Base-by-base conservation (phyloP, 1,284 basidiomycete genomes). In the Moniliophthora roreri region DNA sequence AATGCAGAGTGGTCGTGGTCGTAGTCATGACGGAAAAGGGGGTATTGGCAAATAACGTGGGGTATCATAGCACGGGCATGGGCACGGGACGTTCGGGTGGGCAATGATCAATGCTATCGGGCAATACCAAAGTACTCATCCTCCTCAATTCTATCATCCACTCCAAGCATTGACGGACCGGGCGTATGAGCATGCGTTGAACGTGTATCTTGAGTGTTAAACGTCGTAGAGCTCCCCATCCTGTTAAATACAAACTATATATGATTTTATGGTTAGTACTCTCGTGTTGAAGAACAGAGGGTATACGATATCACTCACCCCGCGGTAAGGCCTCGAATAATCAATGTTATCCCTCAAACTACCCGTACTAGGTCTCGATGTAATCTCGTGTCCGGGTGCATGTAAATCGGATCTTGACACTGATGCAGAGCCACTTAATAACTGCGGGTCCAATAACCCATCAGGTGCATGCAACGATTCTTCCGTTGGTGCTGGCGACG, bases 251-350 rank as follows among this genome's bases (percentile, higher is more conserved):
- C 48, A 28, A 50, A 39, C 48, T 50, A n/a, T 11, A 38, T n/a
- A 34, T 21, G 20, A 16, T 5, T n/a, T 23, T 6, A 16, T 20
- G 9, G 20, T 37, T 15, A 44, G 15, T 23, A 20, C 15, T 44
- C 24, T 41, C 20, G 41, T 24, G 24, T 20, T 24, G 9, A 13
- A 44, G 18, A 13, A 16, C 7, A 20, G 16, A 40, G 38, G 15
- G 18, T 18, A 13, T 7, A 5, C 7, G 9, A 38, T n/a, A 48
- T 39, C 21, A 53, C 57, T 53, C 39, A 58, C 57, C 41, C 53
- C 54, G 38, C 57, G 44, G 39, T 55, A 55, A 24, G 57, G 57
- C 39, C 57, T 55, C 34, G 57, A 58, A 55, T 58, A 58, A 53
- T 58, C 57, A 8, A 58, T 51, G 48, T 58, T 36, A 49, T 58